phyloP scores from a whole-genome alignment of 2,329 filamentous ascomycete genomes.

The Knoxdaviesia proteae region DNA sequence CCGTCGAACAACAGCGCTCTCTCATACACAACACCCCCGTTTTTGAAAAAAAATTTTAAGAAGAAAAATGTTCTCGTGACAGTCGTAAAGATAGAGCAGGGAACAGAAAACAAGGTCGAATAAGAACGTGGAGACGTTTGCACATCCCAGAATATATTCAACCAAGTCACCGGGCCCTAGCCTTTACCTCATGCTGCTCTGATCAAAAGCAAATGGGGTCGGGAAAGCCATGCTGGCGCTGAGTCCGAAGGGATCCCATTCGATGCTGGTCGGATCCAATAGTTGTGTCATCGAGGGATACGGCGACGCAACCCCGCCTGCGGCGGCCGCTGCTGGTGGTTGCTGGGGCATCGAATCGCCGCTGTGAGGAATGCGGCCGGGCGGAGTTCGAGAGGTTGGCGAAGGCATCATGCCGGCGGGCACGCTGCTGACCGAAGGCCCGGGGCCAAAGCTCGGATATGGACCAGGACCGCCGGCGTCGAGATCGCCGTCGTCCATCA shows the following conservation, averaged over 20 bases:
- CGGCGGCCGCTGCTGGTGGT: conserved; percentile 11
- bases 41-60: too few species aligned
- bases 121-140: background rate
- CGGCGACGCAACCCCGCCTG: conserved; percentile 12
- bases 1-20: too few species aligned
- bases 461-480: conserved; percentile 45
- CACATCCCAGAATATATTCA: background rate
- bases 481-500: conserved; percentile 65
- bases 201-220: conserved; percentile 57
- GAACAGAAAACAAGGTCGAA: too few species aligned
- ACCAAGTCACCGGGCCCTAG: background rate
- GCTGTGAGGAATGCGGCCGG: conserved; percentile 15
- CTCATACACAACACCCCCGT: too few species aligned
- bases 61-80: too few species aligned
- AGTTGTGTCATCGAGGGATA: conserved; percentile 46
- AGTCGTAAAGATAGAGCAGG: too few species aligned
- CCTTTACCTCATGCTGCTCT: conserved; percentile 28
- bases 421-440: background rate
- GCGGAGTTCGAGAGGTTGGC: conserved; percentile 21
- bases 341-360: conserved; percentile 16
- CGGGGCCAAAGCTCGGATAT: conserved; percentile 26
- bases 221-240: conserved; percentile 93
- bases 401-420: conserved; percentile 13
- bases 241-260: conserved; percentile 83
- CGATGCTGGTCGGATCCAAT: conserved; percentile 54